Evolutionary conservation across 2,329 filamentous ascomycete genomes (phyloP), one percentile per base, ranked within the genome.

Genomic region (Monosporascus ibericus): DNA sequence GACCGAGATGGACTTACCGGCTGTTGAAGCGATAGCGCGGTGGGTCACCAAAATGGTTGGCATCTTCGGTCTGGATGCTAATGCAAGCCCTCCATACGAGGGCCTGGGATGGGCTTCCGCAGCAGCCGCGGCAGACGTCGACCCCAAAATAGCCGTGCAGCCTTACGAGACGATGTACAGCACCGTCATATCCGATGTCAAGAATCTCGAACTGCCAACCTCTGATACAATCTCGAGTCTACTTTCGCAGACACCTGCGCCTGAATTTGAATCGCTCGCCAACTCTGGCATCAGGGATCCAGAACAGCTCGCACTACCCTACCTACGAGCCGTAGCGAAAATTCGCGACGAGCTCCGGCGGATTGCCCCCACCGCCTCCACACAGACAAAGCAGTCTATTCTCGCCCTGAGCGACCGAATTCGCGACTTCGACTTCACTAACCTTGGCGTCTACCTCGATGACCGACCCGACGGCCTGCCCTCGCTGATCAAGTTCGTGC

Each of bases 31-130:
- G 1, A 73, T 89, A 51, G 90, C 87, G 6, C 78, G 81, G 49
- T 96, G 88, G 85, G 77, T 96, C 44, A 96, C 92, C 1, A 84
- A 84, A 52, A 87, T 96, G 54, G 84, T 94, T 17, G 86, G 87
- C 54, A 89, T 92, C 55, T 88, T 96, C 55, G 92, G 92, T 40
- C 79, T 96, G 0, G 86, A 92, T 64, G 75, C 81, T 3, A 78
- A 79, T 57, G 79, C 79, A n/a, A 67, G 62, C 6, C 63, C 75
- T 0, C 79, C 79, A 1, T 83, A 82, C 53, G 68, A 79, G 17
- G 79, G 79, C 11, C 72, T 84, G 3, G 80, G 81, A 51, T 84
- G 81, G 81, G 72, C 73, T 2, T 75, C 73, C 14, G 61, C 64
- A 9, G 63, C 67, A 3, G 62, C 68, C 1, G 65, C 64, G n/a